These are phyloP conservation scores for Ogataea salicorniae DNA, from an alignment of 805 yeast species.

Conservation along the genomic window DNA sequence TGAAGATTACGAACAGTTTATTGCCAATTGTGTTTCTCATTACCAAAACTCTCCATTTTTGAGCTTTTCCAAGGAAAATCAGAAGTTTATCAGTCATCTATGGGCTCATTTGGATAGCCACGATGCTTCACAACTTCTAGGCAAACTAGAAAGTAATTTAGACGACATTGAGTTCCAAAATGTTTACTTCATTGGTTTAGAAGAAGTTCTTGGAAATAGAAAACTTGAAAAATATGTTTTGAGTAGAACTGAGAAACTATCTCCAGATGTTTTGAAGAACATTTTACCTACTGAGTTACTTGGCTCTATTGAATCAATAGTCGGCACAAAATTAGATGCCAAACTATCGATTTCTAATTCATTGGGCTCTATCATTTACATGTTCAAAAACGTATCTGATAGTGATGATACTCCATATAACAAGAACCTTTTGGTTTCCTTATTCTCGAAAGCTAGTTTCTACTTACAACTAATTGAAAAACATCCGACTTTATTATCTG, in stretches of 20 bases:
- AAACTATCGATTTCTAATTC: constrained; percentile 20
- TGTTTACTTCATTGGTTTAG: constrained; percentile 10
- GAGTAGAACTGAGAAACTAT: constrained; percentile 1
- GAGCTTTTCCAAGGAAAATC: constrained; percentile 9
- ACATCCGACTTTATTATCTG: constrained; percentile 1
- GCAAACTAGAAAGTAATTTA: constrained; percentile 20
- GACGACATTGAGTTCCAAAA: constrained; percentile 8
- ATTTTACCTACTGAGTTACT: constrained; percentile 7
- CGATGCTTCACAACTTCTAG: constrained; percentile 7
- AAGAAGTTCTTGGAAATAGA: constrained; percentile 1
- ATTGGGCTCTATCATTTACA: constrained; percentile 16
- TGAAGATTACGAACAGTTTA: constrained; percentile 13
- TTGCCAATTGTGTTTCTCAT: constrained; percentile 20
- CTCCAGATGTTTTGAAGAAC: background rate
- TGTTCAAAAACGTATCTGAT: constrained; percentile 4
- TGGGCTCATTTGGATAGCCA: constrained; percentile 4
- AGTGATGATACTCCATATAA: background rate
- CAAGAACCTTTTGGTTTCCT: background rate
- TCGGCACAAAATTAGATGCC: constrained; percentile 9
- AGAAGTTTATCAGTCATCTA: constrained; percentile 15
- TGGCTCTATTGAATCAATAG: background rate
- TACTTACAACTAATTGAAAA: constrained; percentile 1
- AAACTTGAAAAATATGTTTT: background rate
- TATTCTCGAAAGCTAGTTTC: constrained; percentile 3
- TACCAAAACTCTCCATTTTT: constrained; percentile 18